These are phyloP conservation scores for Aspergillus neotritici DNA, from an alignment of 2,329 filamentous ascomycete species.

Conservation along the genomic window DNA sequence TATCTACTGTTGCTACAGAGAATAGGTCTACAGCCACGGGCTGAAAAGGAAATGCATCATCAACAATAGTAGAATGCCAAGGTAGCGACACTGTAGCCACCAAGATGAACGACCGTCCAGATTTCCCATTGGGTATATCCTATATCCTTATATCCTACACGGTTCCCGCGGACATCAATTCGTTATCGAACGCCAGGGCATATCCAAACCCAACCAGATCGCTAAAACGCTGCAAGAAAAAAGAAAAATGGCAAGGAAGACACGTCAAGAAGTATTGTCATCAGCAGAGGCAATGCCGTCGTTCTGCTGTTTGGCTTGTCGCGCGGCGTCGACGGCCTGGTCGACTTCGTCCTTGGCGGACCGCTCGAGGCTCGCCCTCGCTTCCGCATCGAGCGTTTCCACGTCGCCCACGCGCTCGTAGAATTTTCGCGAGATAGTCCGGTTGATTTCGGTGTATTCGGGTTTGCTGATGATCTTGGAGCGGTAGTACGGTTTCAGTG, in stretches of 20 bases:
- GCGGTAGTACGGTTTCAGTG: constrained; percentile 76
- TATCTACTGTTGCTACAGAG: no score
- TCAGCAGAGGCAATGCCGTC: constrained; percentile 13
- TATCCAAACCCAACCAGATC: constrained; percentile 2
- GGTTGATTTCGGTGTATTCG: constrained; percentile 88
- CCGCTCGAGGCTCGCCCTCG: constrained; percentile 65
- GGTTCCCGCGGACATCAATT: no score
- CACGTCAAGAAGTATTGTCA: constrained; percentile 13
- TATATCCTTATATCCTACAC: no score
- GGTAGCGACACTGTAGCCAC: no score
- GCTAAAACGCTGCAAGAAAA: constrained; percentile 17
- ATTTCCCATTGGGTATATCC: no score
- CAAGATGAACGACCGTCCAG: no score
- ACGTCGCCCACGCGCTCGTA: constrained; percentile 63
- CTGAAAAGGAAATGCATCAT: no score
- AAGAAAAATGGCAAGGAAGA: background rate
- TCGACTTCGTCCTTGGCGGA: constrained; percentile 74
- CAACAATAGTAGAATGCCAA: no score
- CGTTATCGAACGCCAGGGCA: no score
- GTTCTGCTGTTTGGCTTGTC: constrained; percentile 14
- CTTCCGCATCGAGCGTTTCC: constrained; percentile 57
- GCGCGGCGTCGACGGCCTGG: constrained; percentile 54
- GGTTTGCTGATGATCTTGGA: constrained; percentile 75
- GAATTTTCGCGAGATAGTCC: constrained; percentile 77
- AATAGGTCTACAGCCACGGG: no score